Evolutionary conservation across 202 grass and related monocot species (phyloP), one percentile per base, ranked within the genome.

Genomic region (Musa balbisiana): DNA sequence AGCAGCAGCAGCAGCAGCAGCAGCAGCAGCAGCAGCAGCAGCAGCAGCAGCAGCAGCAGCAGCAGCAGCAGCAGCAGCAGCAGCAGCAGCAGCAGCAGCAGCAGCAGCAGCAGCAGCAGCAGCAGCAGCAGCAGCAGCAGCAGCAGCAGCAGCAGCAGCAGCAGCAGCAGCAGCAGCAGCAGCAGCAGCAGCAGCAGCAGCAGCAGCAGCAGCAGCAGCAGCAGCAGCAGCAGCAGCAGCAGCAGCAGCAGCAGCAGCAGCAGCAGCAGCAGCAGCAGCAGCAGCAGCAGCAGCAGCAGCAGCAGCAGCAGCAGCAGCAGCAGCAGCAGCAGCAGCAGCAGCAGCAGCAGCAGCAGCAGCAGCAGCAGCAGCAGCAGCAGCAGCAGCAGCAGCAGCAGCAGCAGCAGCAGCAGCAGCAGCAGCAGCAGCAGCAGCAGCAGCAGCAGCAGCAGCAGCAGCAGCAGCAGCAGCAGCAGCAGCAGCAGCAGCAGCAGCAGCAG

Each of bases 261-360:
- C 80, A 79, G 74, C 74, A 78, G 55, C 80, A 71, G 43, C 55
- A 23, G 62, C n/a, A n/a, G n/a, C n/a, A n/a, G n/a, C n/a, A n/a
- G 1, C 25, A 56, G 22, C 16, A 68, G 80, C 80, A 79, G 74
- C 74, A 78, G 55, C 80, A 71, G 43, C 55, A 23, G 62, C n/a
- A n/a, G n/a, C n/a, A n/a, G n/a, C n/a, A n/a, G 1, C 25, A 56
- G 22, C 16, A 68, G 80, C 80, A 79, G 74, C 74, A 78, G 55
- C 80, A 71, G 43, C 55, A 23, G 62, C n/a, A n/a, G n/a, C n/a
- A n/a, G n/a, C n/a, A n/a, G 1, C 25, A 56, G 22, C 16, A 68
- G 80, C 80, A 79, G 74, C 74, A 78, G 55, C 80, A 71, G 43
- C 55, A 23, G 62, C n/a, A n/a, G n/a, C n/a, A n/a, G n/a, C n/a